Evolutionary conservation across 257 asterid genomes (phyloP).

Genomic region (Fraxinus americana): DNA sequence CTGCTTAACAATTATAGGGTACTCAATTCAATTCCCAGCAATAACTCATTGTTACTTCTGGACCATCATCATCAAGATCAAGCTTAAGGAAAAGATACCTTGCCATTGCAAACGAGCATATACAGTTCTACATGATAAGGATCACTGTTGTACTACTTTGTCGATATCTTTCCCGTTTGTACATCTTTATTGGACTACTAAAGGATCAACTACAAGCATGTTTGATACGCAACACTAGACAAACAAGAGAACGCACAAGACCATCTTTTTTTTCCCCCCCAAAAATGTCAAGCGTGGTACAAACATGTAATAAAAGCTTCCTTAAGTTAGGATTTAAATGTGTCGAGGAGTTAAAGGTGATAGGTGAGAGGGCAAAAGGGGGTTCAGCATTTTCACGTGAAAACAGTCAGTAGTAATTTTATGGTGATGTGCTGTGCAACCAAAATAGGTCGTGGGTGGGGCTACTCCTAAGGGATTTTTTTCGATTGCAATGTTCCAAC

Average conservation of each 20-base stretch:
- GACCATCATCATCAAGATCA: slow-evolving; percentile 17
- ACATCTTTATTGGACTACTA: no score
- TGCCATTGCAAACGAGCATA: not conserved
- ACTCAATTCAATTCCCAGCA: slow-evolving; percentile 24
- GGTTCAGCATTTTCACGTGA: slow-evolving; percentile 57
- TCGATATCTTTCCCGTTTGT: no score
- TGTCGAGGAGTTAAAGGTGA: slow-evolving; percentile 29
- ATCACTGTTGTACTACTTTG: no score
- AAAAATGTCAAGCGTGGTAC: not conserved
- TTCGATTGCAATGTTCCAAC: no score
- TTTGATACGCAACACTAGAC: not conserved
- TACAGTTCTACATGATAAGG: no score
- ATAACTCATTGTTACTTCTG: slow-evolving; percentile 11
- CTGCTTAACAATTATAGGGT: slow-evolving; percentile 32
- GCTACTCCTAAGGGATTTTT: not conserved
- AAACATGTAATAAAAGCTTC: slow-evolving; percentile 21
- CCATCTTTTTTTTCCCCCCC: no score
- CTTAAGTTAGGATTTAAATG: slow-evolving; percentile 21
- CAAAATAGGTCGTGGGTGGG: slow-evolving; percentile 18
- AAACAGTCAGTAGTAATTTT: slow-evolving; percentile 22
- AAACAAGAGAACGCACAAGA: not conserved
- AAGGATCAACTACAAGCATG: no score
- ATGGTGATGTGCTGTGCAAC: slow-evolving; percentile 27
- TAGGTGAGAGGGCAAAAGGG: slow-evolving; percentile 44
- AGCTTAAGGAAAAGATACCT: slow-evolving; percentile 22